These are phyloP conservation scores for Talaromyces adpressus DNA, from an alignment of 495 filamentous ascomycete genomes.

Conservation along the genomic window DNA sequence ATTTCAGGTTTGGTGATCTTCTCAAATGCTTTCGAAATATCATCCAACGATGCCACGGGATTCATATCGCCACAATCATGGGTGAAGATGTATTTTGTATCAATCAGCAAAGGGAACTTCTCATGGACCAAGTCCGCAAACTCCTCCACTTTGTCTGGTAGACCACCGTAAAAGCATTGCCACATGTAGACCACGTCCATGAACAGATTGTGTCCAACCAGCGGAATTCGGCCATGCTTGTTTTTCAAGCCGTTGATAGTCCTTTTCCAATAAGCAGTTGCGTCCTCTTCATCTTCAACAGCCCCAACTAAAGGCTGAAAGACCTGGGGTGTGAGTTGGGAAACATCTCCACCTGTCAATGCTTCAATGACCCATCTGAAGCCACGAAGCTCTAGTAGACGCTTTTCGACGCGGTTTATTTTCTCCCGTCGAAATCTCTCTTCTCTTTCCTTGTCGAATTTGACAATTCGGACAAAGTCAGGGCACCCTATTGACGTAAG, in stretches of 20 bases:
- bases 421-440: constrained; percentile 28
- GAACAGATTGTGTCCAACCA: constrained; percentile 76
- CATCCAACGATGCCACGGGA: constrained; percentile 41
- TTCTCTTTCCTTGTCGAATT: constrained; percentile 42
- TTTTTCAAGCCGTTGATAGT: constrained; percentile 34
- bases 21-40: constrained; percentile 37
- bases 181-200: constrained; percentile 69
- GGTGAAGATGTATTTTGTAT: constrained; percentile 72
- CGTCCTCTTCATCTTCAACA: constrained; percentile 24
- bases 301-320: constrained; percentile 23
- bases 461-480: constrained; percentile 47
- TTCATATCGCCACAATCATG: constrained; percentile 45
- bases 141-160: constrained; percentile 55
- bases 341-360: constrained; percentile 50
- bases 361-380: constrained; percentile 69
- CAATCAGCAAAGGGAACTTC: constrained; percentile 63
- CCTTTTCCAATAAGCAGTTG: constrained; percentile 16
- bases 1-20: constrained; percentile 35
- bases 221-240: constrained; percentile 32
- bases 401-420: constrained; percentile 29
- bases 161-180: constrained; percentile 55
- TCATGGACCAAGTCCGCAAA: constrained; percentile 48
- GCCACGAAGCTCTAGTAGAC: constrained; percentile 46
- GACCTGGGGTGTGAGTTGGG: constrained; percentile 41
- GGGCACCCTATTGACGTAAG: constrained; percentile 38